Evolutionary conservation across 192 early-diverging fungal species (phyloP).

Genomic region (Gryganskiella cystojenkinii): DNA sequence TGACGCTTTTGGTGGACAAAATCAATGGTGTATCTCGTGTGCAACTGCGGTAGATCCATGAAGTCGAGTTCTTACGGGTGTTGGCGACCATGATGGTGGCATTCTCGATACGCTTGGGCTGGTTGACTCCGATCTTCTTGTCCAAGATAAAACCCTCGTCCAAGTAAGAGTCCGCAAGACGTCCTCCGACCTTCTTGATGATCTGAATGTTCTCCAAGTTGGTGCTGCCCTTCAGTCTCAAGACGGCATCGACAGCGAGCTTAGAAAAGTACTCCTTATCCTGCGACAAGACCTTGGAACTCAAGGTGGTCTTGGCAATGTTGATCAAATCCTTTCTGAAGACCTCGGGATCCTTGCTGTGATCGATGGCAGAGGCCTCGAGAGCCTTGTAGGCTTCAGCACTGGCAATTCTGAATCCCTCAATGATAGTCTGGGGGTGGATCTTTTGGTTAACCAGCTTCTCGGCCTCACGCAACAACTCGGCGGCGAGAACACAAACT

Average conservation of each 20-base stretch:
- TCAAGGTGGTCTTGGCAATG: conserved; percentile 97
- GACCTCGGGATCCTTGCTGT: conserved; percentile 72
- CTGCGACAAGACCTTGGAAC: conserved; percentile 95
- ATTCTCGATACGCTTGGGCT: conserved; percentile 95
- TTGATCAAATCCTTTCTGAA: conserved; percentile 95
- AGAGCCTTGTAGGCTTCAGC: conserved; percentile 86
- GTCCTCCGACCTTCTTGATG: conserved; percentile 98
- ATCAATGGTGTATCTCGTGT: not conserved
- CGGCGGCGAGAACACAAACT: conserved; percentile 96
- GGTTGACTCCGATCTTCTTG: conserved; percentile 99
- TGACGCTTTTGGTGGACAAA: not conserved
- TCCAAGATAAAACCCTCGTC: conserved; percentile 98
- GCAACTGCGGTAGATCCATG: not conserved
- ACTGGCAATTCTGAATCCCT: conserved; percentile 93
- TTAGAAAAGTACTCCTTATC: conserved; percentile 98
- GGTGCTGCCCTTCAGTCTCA: conserved; percentile 95
- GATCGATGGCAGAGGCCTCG: conserved; percentile 81
- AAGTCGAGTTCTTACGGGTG: conserved; percentile 74
- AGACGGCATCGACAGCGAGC: conserved; percentile 95
- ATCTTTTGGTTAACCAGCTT: conserved; percentile 92
- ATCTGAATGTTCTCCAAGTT: conserved; percentile 99
- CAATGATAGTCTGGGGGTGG: conserved; percentile 97
- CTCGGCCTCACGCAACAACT: conserved; percentile 95
- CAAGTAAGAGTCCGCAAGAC: conserved; percentile 94
- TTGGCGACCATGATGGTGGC: conserved; percentile 98